Percentiles rank a stretch among this genome's conserved stretches.
These are phyloP conservation scores for Barnettozyma sucrosica DNA, from an alignment of 805 yeast genomes.

Conservation along the genomic window DNA sequence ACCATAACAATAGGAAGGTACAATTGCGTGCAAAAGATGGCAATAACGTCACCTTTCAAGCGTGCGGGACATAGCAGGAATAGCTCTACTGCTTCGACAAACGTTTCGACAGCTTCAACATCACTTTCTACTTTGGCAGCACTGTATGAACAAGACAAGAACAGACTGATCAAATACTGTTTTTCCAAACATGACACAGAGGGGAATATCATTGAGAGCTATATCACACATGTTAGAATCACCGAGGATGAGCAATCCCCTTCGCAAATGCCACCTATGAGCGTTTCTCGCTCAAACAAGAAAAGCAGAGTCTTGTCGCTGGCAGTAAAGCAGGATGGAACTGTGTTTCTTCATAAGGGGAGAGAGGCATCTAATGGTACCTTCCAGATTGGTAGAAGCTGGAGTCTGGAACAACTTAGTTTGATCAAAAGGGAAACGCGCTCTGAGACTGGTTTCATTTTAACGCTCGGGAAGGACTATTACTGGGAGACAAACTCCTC, in stretches of 20 bases:
- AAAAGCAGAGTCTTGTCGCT: slow-evolving; percentile 53
- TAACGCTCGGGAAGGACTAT: slow-evolving; percentile 68
- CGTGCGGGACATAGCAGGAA: slow-evolving; percentile 18
- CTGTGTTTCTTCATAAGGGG: slow-evolving; percentile 77
- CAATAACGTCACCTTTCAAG: slow-evolving; percentile 33
- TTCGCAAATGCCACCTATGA: slow-evolving; percentile 58
- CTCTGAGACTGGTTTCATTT: slow-evolving; percentile 49
- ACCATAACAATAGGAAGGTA: not conserved
- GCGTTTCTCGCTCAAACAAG: slow-evolving; percentile 40
- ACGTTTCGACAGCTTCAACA: slow-evolving; percentile 25
- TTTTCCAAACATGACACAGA: slow-evolving; percentile 41
- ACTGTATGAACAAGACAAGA: slow-evolving; percentile 53
- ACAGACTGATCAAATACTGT: slow-evolving; percentile 41
- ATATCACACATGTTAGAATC: slow-evolving; percentile 71
- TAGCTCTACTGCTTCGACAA: slow-evolving; percentile 21
- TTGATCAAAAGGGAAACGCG: slow-evolving; percentile 48
- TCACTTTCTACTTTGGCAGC: slow-evolving; percentile 39
- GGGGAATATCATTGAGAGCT: slow-evolving; percentile 44
- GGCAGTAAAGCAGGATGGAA: slow-evolving; percentile 61
- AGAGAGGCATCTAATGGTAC: slow-evolving; percentile 68
- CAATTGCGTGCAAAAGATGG: slow-evolving; percentile 12
- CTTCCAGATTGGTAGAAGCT: slow-evolving; percentile 87
- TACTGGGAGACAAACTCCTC: slow-evolving; percentile 71
- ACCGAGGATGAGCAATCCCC: slow-evolving; percentile 72
- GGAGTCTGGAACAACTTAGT: slow-evolving; percentile 73